Base-by-base conservation (phyloP, 2,329 filamentous ascomycete species). In the Sporothrix protearum region DNA sequence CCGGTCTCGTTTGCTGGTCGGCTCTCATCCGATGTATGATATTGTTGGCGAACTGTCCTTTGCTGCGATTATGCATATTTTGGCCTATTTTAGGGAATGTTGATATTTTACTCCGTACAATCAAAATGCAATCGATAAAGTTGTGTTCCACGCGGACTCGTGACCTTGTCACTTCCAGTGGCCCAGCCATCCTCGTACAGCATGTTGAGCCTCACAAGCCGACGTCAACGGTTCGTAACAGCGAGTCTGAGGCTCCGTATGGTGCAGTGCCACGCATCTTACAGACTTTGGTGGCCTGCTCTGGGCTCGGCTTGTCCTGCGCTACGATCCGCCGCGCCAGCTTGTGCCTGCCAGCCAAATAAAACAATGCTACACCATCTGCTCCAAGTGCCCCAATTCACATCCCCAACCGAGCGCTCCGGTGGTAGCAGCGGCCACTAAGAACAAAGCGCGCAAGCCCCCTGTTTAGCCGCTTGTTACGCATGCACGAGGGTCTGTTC, bases 11-110 rank as follows among this genome's bases (percentile, higher is more conserved):
- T 53, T 64, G 36, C 36, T 67, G 64, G 28, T 22, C 25, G n/a
- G 45, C 45, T 53, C 45, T 53, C 28, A 33, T 63, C n/a, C 6
- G 42, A 49, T 67, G 64, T 67, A 67, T 51, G 64, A 67, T 67
- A 67, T 57, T 57, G 10, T 39, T 67, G 42, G 64, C 47, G 64
- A 36, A 12, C 10, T 49, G 25, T 33, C 22, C 42, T 67, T 67
- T 67, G 42, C 64, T 67, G 64, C 64, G 45, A 51, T 53, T 10
- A 39, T 67, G 69, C 69, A 59, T 59, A 22, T 71, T 71, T 71
- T 71, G 61, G 69, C 33, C 57, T 71, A 59, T 71, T 47, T 71
- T 22, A 36, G 39, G 69, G 59, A 42, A 55, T 30, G 36, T 42
- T 66, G 49, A 51, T 71, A 55, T 47, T 53, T 67, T 16, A 64